Evolutionary conservation across 2,329 filamentous ascomycete species (phyloP), one percentile per base, ranked within the genome.

Genomic region (Aspergillus quadrilineatus): DNA sequence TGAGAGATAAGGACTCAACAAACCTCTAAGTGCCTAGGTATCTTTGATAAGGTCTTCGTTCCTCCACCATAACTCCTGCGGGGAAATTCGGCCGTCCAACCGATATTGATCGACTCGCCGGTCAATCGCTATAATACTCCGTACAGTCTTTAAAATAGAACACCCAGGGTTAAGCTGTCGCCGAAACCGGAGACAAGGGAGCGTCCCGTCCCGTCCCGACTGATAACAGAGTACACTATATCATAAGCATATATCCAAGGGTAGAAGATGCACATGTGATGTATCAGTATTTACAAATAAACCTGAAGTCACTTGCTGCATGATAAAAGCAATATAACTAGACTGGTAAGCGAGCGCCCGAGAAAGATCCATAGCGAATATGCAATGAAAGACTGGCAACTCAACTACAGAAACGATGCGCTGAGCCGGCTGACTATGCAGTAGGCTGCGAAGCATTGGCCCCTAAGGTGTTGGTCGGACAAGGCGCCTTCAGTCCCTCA

Each of bases 381-480:
- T 37, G 14, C 5, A 12, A 37, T 5, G 5, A 5, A 37, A 37
- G 8, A 10, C 5, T 14, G 3, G 34, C 12, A 34, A 14, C 34
- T 37, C 34, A 37, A 37, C 4, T 5, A 5, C 34, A 14, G 12
- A 37, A 37, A 37, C 34, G n/a, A 14, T 14, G 14, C 10, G 8
- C 6, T 28, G 22, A 26, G 15, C 14, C 39, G 9, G 28, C 32
- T 5, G 32, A 26, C 29, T 47, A 47, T 30, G 44, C 44, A 41
- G 47, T 10, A 37, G 34, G 7, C 32, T 34, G 34, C 12, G 12
- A 28, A 41, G 15, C 26, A 30, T 15, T 15, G 6, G 26, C 43
- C 34, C 63, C 64, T 52, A 71, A 56, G 1, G 65, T 67, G 44
- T 68, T 72, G 2, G 62, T 67, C 22, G 68, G 65, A 54, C 66